phyloP scores from a whole-genome alignment of 495 filamentous ascomycete species.

The Oidiodendron maius region DNA sequence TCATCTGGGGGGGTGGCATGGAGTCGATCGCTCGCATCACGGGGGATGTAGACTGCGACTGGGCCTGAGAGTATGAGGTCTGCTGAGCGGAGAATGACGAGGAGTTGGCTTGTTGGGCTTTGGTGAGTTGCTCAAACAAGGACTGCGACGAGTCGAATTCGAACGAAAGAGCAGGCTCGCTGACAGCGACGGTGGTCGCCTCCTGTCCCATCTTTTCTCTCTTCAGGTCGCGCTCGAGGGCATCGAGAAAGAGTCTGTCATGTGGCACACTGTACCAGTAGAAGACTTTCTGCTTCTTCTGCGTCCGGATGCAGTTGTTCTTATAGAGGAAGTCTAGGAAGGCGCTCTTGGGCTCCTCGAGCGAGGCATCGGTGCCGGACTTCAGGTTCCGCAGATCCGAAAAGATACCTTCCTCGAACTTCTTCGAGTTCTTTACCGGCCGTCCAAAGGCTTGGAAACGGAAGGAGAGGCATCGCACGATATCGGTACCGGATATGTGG shows the following conservation, averaged over 20 bases:
- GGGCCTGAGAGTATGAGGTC: slow-evolving; percentile 60
- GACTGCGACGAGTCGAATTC: slow-evolving; percentile 99
- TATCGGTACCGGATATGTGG: slow-evolving; percentile 97
- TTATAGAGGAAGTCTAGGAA: slow-evolving; percentile 99
- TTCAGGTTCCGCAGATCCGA: slow-evolving; percentile 97
- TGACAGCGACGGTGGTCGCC: slow-evolving; percentile 91
- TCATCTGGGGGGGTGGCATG: slow-evolving; percentile 75
- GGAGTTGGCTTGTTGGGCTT: slow-evolving; percentile 96
- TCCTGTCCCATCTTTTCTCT: slow-evolving; percentile 99
- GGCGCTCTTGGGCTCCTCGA: slow-evolving; percentile 96
- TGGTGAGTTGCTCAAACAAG: slow-evolving; percentile 98
- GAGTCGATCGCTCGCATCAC: slow-evolving; percentile 85
- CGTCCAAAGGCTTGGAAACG: slow-evolving; percentile 97
- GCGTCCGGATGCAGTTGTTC: slow-evolving; percentile 99
- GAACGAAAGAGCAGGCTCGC: slow-evolving; percentile 94
- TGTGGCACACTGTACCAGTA: slow-evolving; percentile 99
- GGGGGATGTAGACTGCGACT: slow-evolving; percentile 72
- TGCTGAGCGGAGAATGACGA: slow-evolving; percentile 88
- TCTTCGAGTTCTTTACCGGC: slow-evolving; percentile 98
- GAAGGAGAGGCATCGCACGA: slow-evolving; percentile 96
- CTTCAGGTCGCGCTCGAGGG: slow-evolving; percentile 94
- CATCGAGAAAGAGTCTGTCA: slow-evolving; percentile 94
- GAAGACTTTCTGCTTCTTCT: slow-evolving; percentile 99
- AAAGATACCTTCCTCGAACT: slow-evolving; percentile 99
- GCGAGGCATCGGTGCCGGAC: slow-evolving; percentile 95